Base-by-base conservation (phyloP, 257 asterid genomes). In the Solanum stenotomum region DNA sequence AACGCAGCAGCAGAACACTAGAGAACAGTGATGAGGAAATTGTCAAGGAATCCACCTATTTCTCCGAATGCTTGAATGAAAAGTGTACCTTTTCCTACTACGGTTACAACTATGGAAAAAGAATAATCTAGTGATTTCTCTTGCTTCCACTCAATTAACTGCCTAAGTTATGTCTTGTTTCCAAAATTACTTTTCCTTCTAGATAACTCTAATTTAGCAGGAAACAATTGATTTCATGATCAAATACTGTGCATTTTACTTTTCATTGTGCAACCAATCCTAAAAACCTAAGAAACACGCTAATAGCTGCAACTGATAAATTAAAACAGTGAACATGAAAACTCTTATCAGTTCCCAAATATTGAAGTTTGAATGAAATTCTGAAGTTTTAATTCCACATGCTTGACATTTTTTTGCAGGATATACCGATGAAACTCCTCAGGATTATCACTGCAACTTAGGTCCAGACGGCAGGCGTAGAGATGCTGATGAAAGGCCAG, bases 401-500 rank as follows among this genome's bases (percentile, higher is more conserved):
- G 20, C 11, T 75, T 37, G 49, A 49, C 70, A 87, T 71, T 37
- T 42, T 76, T 88, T 90, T 94, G 89, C 95, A 97, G 99, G 98
- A 90, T 93, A 93, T 90, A 93, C 95, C 20, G 96, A 96, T 91
- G 99, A 95, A 91, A 96, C 99, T 85, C 99, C 99, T 12, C 99
- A 96, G 40, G 99, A 96, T 88, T 97, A 97, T 91, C 99, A 95
- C 88, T 97, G 98, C 95, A 97, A 95, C 91, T 94, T 97, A 89
- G 99, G 99, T 83, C 99, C 99, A 37, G 99, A 97, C 89, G 99
- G 99, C 83, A 95, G 99, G 89, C 98, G 99, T 85, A 94, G 98
- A 92, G 99, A 97, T 91, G 98, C 94, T 88, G 98, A 96, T 89
- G 99, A 97, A 90, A 92, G 98, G 90, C 99, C 99, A 72, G 99